Percentiles rank a stretch among this genome's conserved stretches.
phyloP scores from a whole-genome alignment of 148 eudicot species.

The Euryodendron excelsum region DNA sequence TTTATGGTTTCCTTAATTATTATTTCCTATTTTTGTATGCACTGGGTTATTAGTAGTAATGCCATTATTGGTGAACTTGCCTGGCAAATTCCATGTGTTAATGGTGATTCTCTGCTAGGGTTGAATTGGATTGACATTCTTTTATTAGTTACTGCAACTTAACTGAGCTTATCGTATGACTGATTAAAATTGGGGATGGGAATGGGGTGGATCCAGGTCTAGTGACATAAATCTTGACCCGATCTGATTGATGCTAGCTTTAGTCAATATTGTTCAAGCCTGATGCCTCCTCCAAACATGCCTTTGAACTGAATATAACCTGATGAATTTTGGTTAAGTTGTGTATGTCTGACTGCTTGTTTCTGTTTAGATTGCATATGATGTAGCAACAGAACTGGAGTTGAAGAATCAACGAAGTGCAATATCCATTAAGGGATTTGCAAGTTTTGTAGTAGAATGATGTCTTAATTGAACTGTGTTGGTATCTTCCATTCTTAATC shows the following conservation, averaged over 20 bases:
- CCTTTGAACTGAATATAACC: neutral
- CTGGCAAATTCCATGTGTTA: neutral
- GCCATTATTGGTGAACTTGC: constrained; percentile 2
- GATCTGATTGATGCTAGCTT: neutral
- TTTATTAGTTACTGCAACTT: neutral
- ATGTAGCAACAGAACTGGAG: neutral
- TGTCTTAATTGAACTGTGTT: neutral
- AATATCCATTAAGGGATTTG: neutral
- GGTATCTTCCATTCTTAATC: neutral
- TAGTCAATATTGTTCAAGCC: neutral
- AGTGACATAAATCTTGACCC: neutral
- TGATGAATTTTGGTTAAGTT: neutral
- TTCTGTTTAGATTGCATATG: neutral
- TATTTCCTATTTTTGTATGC: neutral
- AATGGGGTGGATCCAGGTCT: neutral
- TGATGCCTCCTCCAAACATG: neutral
- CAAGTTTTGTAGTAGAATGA: neutral
- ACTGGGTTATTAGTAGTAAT: neutral
- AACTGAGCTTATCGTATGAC: neutral
- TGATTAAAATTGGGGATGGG: neutral
- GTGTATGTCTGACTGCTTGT: neutral
- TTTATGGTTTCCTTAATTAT: neutral
- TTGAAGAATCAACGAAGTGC: neutral
- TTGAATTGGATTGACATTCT: constrained; percentile 2
- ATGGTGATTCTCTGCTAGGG: constrained; percentile 1